Evolutionary conservation across 768 basidiomycete genomes (phyloP), one percentile per base, ranked within the genome.

Genomic region (Suillus spraguei): DNA sequence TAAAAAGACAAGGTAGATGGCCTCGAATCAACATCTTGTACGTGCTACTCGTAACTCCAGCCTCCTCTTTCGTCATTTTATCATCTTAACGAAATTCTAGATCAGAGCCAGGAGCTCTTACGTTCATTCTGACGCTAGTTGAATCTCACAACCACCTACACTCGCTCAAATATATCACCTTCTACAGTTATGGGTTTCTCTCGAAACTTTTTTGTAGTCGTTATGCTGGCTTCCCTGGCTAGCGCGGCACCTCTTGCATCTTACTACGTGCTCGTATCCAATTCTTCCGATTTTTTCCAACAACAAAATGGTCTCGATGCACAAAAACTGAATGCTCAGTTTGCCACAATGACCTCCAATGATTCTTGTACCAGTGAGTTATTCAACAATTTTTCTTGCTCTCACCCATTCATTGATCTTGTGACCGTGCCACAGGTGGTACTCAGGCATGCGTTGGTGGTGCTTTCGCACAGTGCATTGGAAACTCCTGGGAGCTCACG

Each of bases 391-490:
- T 32, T 28, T 17, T 38, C 8, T 11, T 24, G 56, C 9, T 7
- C 1, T 14, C 38, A 9, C 20, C 9, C 22, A 39, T 56, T 58
- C 11, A 58, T 35, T 53, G 20, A 55, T 22, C 24, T 39, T 3
- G 24, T 54, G 42, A 58, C 36, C 11, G 36, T 32, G 55, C 24
- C 16, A 35, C 49, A 77, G 79, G 68, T 17, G 74, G 71, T 39
- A 67, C 76, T 13, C 65, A 76, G 38, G 81, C 77, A 5, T 82
- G 81, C 62, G 69, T 82, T 28, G 39, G 67, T 16, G 69, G 72
- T n/a, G 60, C 66, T 1, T 80, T 82, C 59, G 79, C 79, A 13
- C 80, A 82, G 55, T 83, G 82, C 66, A 65, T 71, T 36, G 67
- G 65, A 39, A 77, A 75, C 49, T 71, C 72, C 53, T 83, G 79